Evolutionary conservation across 495 filamentous ascomycete genomes (phyloP), one percentile per base, ranked within the genome.

Genomic region (Poronia punctata): DNA sequence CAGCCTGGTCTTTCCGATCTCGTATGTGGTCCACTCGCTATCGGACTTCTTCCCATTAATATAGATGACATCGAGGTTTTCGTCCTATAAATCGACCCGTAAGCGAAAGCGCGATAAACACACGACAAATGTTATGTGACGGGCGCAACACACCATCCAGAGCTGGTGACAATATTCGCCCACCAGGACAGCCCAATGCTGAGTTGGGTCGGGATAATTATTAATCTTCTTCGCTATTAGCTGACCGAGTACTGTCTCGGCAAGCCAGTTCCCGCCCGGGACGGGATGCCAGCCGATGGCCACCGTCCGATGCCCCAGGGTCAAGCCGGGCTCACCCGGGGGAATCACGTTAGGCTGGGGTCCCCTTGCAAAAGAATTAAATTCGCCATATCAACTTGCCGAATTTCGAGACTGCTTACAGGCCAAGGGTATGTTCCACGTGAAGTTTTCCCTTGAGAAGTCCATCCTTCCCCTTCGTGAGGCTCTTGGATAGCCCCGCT

Each of bases 161-260:
- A 71, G 57, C 49, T 71, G 49, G 38, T 71, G 68, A 22, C 50
- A 55, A 43, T 64, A 71, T 10, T 64, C 64, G 9, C 62, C 68
- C 11, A 71, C 66, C 0, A 71, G 44, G 8, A 71, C 62, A 15
- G 65, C 68, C 68, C 68, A 71, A 45, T 71, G 68, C 48, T 71
- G 66, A n/a, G 66, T 65, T 28, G 68, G 68, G 47, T 71, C 68
- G 3, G 68, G 68, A 37, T 62, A 68, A 35, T 52, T 52, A 39
- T 62, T 48, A 35, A 66, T 53, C 23, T 60, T 57, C 38, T 62
- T 55, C 4, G 62, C 60, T 35, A 71, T 68, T 46, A 59, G 50
- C 56, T 59, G 55, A 10, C 66, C 68, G 3, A 71, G 44, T 16
- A 52, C 53, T 2, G 66, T 62, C 48, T 71, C 66, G 17, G 66